Conservation (phyloP, 345 rosid species). For the Eucalyptus shirleyi region DNA sequence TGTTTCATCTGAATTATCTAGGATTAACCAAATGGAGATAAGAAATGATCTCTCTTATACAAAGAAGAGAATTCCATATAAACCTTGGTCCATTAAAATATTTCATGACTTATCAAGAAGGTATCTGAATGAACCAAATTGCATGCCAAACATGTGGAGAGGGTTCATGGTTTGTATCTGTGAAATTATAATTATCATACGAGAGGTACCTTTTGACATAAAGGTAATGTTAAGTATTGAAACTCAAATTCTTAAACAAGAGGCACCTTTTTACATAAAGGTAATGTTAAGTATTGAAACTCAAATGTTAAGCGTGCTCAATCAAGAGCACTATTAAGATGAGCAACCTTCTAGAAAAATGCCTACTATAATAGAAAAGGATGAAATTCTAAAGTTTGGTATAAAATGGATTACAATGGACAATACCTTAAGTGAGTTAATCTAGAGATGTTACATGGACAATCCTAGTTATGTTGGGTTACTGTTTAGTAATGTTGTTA, state of each 20-base stretch:
- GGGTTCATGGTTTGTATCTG: not conserved
- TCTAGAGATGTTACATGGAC: not conserved
- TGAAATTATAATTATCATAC: not conserved
- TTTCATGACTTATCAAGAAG: not conserved
- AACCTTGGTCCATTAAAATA: too few relatives aligned
- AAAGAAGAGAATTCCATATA: not conserved
- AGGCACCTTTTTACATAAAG: not conserved
- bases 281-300: not conserved
- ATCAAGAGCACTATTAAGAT: not conserved
- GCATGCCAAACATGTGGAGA: not conserved
- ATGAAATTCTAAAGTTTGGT: not conserved
- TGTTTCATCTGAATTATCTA: not conserved
- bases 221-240: not conserved
- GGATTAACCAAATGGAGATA: not conserved
- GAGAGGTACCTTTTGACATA: not conserved
- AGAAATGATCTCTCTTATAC: not conserved
- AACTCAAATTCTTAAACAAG: not conserved
- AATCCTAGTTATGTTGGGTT: not conserved
- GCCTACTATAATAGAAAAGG: not conserved
- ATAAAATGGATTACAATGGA: accelerated
- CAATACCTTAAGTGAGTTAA: too few relatives aligned
- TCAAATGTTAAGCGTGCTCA: not conserved
- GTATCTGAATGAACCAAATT: too few relatives aligned
- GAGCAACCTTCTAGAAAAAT: not conserved
- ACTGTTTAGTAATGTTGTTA: not conserved